Evolutionary conservation across 805 yeast species (phyloP).

Genomic region (Candida verbasci): DNA sequence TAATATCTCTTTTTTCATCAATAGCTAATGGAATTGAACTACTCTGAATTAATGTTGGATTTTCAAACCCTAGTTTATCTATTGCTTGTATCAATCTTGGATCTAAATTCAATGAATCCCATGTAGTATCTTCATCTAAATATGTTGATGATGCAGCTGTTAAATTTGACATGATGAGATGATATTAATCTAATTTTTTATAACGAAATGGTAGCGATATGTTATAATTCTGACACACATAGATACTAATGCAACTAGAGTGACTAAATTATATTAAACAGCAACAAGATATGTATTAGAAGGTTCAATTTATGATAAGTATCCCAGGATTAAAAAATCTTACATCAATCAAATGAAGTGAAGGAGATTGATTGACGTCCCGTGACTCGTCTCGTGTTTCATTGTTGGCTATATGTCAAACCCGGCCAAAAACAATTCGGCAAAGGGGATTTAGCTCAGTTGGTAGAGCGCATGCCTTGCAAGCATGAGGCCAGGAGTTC

Average conservation of each 20-base stretch:
- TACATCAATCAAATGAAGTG: too few species aligned
- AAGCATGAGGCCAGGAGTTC: conserved; percentile 72
- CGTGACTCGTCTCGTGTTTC: too few species aligned
- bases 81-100: conserved; percentile 81
- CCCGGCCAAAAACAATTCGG: neutral
- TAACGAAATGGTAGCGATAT: neutral
- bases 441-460: conserved; percentile 80
- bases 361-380: too few species aligned
- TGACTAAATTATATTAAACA: too few species aligned
- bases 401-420: too few species aligned
- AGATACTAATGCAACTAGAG: too few species aligned
- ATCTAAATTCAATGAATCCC: conserved; percentile 78
- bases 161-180: conserved; percentile 8
- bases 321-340: too few species aligned
- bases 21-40: conserved; percentile 90
- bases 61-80: conserved; percentile 69
- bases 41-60: conserved; percentile 89
- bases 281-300: too few species aligned
- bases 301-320: too few species aligned
- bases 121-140: conserved; percentile 64
- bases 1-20: conserved; percentile 84
- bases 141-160: conserved; percentile 62
- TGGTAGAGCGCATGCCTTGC: conserved; percentile 78
- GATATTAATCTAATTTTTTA: conserved; percentile 1
- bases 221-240: too few species aligned